These are phyloP conservation scores for Theobroma grandiflorum DNA, from an alignment of 441 rosid species.

Conservation along the genomic window DNA sequence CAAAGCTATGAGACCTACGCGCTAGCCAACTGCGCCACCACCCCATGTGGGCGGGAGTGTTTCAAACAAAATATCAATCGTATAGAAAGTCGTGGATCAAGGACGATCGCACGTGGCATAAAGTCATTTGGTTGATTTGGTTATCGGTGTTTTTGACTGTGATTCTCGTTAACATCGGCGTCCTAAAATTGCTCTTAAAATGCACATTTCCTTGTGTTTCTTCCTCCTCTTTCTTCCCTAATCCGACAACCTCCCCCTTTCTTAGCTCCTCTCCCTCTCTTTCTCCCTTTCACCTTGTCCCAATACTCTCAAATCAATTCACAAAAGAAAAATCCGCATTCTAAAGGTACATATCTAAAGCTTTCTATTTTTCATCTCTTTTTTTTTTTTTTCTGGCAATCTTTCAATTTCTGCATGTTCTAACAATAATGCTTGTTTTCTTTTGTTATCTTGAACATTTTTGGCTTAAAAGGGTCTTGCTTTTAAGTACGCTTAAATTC, in stretches of 20 bases:
- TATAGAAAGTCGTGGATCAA: no score
- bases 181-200: constrained; percentile 2
- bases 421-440: not conserved
- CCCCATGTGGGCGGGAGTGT: constrained; percentile 28
- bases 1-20: constrained; percentile 80
- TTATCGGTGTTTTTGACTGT: not conserved
- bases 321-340: constrained; percentile 9
- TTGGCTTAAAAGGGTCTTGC: not conserved
- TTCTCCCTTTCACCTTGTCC: not conserved
- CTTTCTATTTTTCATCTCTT: not conserved
- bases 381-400: not conserved
- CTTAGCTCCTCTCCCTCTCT: not conserved
- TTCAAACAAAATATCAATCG: no score
- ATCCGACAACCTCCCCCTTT: constrained; percentile 22
- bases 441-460: not conserved
- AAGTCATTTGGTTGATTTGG: no score
- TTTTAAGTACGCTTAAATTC: constrained; percentile 6
- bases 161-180: constrained; percentile 15
- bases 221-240: not conserved
- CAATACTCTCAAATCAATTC: not conserved
- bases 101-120: no score
- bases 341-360: not conserved
- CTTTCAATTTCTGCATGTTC: constrained; percentile 13
- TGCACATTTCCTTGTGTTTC: not conserved
- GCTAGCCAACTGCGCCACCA: constrained; percentile 86